Evolutionary conservation across 2,329 filamentous ascomycete species (phyloP).

Genomic region (Ascomycota sp.): DNA sequence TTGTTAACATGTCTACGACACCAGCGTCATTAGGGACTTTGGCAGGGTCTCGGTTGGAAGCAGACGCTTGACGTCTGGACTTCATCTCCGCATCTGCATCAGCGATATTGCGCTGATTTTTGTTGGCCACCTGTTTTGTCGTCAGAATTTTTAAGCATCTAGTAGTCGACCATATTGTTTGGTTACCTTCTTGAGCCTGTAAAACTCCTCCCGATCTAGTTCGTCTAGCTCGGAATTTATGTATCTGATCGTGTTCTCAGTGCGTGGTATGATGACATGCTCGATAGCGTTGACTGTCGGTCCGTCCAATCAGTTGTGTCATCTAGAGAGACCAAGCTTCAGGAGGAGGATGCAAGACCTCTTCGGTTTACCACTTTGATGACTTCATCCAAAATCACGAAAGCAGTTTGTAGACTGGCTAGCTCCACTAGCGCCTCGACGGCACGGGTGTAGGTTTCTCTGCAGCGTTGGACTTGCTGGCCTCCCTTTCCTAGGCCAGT

Average conservation of each 20-base stretch:
- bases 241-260: slow-evolving; percentile 99
- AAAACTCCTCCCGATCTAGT: slow-evolving; percentile 94
- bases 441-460: slow-evolving; percentile 88
- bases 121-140: slow-evolving; percentile 41
- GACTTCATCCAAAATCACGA: slow-evolving; percentile 93
- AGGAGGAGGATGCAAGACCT: slow-evolving; percentile 29
- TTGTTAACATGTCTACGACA: slow-evolving; percentile 47
- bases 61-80: slow-evolving; percentile 40
- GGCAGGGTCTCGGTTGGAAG: slow-evolving; percentile 5
- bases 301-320: slow-evolving; percentile 2
- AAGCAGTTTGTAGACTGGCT: slow-evolving; percentile 88
- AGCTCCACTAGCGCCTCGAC: slow-evolving; percentile 92
- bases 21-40: slow-evolving; percentile 18
- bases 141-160: no score
- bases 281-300: slow-evolving; percentile 74
- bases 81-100: slow-evolving; percentile 56
- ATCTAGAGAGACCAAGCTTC: slow-evolving; percentile 4
- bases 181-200: slow-evolving; percentile 67
- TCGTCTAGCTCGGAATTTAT: slow-evolving; percentile 98
- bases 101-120: slow-evolving; percentile 62
- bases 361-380: slow-evolving; percentile 97
- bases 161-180: not conserved
- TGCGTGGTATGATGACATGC: slow-evolving; percentile 91
- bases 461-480: slow-evolving; percentile 84
- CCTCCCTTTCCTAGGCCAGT: slow-evolving; percentile 93